These are phyloP conservation scores for Chaetoscypha palmicola DNA, from an alignment of 2,329 filamentous ascomycete species.

Conservation along the genomic window DNA sequence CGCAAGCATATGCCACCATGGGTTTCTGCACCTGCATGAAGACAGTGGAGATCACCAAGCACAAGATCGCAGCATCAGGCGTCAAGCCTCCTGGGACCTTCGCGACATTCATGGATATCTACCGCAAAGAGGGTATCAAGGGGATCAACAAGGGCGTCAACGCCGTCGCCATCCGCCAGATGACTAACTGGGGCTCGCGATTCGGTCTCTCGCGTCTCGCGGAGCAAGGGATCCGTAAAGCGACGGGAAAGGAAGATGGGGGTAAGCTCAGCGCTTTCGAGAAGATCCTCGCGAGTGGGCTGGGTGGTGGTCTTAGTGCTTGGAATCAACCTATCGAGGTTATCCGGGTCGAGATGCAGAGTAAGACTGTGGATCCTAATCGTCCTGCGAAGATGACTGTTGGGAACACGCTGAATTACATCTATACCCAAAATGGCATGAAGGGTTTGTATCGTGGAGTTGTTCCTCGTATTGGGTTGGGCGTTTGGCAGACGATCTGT, in stretches of 20 bases:
- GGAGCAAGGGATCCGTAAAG: constrained; percentile 75
- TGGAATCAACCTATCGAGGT: constrained; percentile 99
- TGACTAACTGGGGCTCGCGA: constrained; percentile 97
- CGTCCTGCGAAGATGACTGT: constrained; percentile 99
- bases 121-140: constrained; percentile 83
- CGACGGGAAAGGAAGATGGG: constrained; percentile 70
- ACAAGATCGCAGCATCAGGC: constrained; percentile 81
- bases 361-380: constrained; percentile 96
- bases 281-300: constrained; percentile 78
- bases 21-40: constrained; percentile 99
- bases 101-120: constrained; percentile 94
- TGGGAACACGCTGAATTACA: constrained; percentile 76
- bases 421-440: constrained; percentile 82
- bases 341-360: constrained; percentile 99
- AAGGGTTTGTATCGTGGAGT: constrained; percentile 95
- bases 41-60: constrained; percentile 98
- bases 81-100: constrained; percentile 86
- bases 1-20: constrained; percentile 99
- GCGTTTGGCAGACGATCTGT: constrained; percentile 98
- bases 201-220: constrained; percentile 91
- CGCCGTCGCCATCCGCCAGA: constrained; percentile 95
- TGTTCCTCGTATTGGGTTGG: constrained; percentile 84
- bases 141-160: constrained; percentile 99
- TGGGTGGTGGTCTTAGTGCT: constrained; percentile 90
- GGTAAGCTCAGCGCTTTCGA: constrained; percentile 73